phyloP scores from a whole-genome alignment of 768 basidiomycete species.

The Serendipita sp. region DNA sequence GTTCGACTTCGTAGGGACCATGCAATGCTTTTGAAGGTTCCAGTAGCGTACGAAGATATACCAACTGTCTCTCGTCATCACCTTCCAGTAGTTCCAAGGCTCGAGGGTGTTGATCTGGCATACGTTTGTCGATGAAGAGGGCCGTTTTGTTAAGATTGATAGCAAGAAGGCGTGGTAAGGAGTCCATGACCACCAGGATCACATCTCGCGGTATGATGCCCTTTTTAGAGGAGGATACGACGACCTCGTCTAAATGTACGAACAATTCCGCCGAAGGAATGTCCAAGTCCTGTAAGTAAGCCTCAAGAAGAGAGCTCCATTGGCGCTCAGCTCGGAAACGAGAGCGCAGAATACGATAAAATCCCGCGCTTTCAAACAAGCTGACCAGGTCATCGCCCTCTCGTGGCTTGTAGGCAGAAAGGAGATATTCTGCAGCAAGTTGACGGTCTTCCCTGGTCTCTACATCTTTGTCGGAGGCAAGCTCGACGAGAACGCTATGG shows the following conservation, averaged over 20 bases:
- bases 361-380: slow-evolving; percentile 69
- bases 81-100: slow-evolving; percentile 39
- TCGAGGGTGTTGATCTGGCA: slow-evolving; percentile 46
- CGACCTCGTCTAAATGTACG: slow-evolving; percentile 43
- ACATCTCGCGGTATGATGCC: slow-evolving; percentile 42
- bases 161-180: slow-evolving; percentile 50
- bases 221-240: slow-evolving; percentile 34
- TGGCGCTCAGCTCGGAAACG: slow-evolving; percentile 60
- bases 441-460: slow-evolving; percentile 87
- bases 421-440: slow-evolving; percentile 81
- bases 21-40: slow-evolving; percentile 30
- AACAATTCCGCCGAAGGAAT: slow-evolving; percentile 47
- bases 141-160: slow-evolving; percentile 53
- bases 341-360: slow-evolving; percentile 76
- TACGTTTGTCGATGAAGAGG: slow-evolving; percentile 47
- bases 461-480: slow-evolving; percentile 58
- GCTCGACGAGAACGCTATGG: slow-evolving; percentile 58
- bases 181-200: slow-evolving; percentile 32
- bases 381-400: slow-evolving; percentile 48
- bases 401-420: slow-evolving; percentile 81
- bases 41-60: slow-evolving; percentile 64
- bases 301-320: slow-evolving; percentile 60
- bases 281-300: slow-evolving; percentile 61
- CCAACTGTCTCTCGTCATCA: slow-evolving; percentile 38
- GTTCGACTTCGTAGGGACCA: slow-evolving; percentile 17